Percentiles rank a stretch among this genome's conserved stretches.
Conservation (phyloP, 2,329 filamentous ascomycete genomes). For the Botrytis galanthina region DNA sequence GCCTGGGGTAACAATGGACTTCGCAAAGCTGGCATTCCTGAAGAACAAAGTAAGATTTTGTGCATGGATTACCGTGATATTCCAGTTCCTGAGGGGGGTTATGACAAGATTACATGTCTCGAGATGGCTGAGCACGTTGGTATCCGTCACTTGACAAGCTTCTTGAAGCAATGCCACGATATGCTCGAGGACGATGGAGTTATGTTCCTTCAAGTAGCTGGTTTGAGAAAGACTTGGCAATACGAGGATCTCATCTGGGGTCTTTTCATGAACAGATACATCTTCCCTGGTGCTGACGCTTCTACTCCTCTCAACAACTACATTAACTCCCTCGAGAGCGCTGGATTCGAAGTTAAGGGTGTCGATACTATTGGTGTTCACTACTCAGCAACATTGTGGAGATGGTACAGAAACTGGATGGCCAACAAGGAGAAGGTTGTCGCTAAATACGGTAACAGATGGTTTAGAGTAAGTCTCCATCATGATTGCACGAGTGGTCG, state of each 20-base stretch:
- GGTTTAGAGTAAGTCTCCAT: conserved; percentile 76
- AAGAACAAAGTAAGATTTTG: conserved; percentile 86
- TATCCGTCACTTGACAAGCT: conserved; percentile 78
- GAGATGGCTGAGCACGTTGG: conserved; percentile 99
- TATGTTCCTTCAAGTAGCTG: conserved; percentile 94
- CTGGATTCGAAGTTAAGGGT: conserved; percentile 86
- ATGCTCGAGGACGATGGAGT: conserved; percentile 96
- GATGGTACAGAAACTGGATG: conserved; percentile 99
- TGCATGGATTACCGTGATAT: conserved; percentile 98
- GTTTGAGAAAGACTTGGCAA: conserved; percentile 92
- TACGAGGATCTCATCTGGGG: conserved; percentile 98
- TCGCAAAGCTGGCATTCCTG: conserved; percentile 74
- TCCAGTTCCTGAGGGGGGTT: conserved; percentile 71
- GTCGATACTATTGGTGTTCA: conserved; percentile 94
- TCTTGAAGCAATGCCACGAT: conserved; percentile 83
- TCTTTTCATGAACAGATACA: conserved; percentile 99
- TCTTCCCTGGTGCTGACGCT: conserved; percentile 96
- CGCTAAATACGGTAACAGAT: conserved; percentile 91
- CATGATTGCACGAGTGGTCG: neutral
- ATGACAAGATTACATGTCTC: conserved; percentile 94
- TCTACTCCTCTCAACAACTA: conserved; percentile 90
- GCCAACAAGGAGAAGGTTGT: conserved; percentile 88
- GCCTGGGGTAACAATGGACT: conserved; percentile 93
- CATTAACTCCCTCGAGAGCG: conserved; percentile 77
- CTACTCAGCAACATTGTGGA: conserved; percentile 94